Evolutionary conservation across 495 filamentous ascomycete species (phyloP).

Genomic region (Glarea lozoyensis): DNA sequence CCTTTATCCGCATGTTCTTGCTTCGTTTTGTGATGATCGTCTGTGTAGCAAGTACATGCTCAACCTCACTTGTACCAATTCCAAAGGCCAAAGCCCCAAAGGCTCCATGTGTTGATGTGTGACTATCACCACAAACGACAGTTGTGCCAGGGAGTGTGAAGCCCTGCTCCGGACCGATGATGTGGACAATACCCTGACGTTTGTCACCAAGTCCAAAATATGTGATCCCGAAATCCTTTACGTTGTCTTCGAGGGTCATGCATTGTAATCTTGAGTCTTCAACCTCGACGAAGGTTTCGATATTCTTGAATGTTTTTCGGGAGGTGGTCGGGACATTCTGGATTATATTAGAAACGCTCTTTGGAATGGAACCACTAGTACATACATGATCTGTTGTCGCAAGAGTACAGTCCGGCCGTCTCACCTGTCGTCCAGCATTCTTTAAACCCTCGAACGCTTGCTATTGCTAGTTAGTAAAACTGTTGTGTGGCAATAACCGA

Average conservation of each 20-base stretch:
- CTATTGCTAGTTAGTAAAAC: slow-evolving; percentile 27
- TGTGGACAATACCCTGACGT: slow-evolving; percentile 95
- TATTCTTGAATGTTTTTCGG: slow-evolving; percentile 80
- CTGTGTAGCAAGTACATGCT: slow-evolving; percentile 96
- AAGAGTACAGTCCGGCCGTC: slow-evolving; percentile 91
- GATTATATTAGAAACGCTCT: slow-evolving; percentile 4
- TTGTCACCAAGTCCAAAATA: slow-evolving; percentile 97
- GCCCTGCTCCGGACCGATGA: slow-evolving; percentile 98
- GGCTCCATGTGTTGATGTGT: slow-evolving; percentile 95
- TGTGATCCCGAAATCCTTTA: slow-evolving; percentile 91
- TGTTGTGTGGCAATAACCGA: slow-evolving; percentile 2
- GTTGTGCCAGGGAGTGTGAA: slow-evolving; percentile 97
- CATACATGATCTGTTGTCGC: slow-evolving; percentile 95
- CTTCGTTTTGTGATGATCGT: slow-evolving; percentile 87
- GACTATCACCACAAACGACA: slow-evolving; percentile 94
- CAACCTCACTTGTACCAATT: slow-evolving; percentile 96
- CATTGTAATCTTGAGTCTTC: slow-evolving; percentile 90
- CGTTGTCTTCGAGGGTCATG: slow-evolving; percentile 91
- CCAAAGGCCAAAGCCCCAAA: slow-evolving; percentile 94
- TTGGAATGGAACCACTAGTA: slow-evolving; percentile 10
- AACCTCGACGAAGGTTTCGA: slow-evolving; percentile 82
- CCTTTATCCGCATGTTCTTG: slow-evolving; percentile 97
- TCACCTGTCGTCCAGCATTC: slow-evolving; percentile 77
- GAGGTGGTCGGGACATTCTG: slow-evolving; percentile 90
- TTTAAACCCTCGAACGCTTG: slow-evolving; percentile 96